Evolutionary conservation across 192 early-diverging fungal species (phyloP), one percentile per base, ranked within the genome.

Genomic region (Nowakowskiella sp.): DNA sequence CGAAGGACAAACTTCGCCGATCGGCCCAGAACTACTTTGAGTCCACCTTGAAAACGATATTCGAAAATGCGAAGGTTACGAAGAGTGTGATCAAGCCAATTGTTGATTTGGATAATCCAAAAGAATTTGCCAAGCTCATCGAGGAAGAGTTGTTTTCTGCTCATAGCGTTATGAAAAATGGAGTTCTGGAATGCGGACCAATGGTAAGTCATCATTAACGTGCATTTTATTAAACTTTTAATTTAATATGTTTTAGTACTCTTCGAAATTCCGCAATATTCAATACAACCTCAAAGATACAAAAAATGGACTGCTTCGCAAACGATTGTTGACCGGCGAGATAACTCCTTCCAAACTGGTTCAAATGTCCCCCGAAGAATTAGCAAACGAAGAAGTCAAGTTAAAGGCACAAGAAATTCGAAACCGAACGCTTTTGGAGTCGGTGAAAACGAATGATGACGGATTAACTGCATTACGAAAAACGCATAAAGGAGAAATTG

Each of bases 371-470:
- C 46, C 66, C 10, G 49, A 62, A 24, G 69, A 68, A 3, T 43
- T 75, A 5, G 68, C 55, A 0, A 89, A 86, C 52, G 85, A 86
- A 1, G 80, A 79, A 47, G 60, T 87, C 6, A 70, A 80, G 53
- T 71, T 67, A 2, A 74, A 30, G 16, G 51, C 55, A 28, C 32
- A 57, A 22, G 61, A 31, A 2, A 13, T 51, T 52, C 23, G 33
- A 43, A 19, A 30, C 27, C 8, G 51, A 61, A 13, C 57, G 13
- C 19, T 19, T 39, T 39, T 39, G 36, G n/a, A n/a, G n/a, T n/a
- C n/a, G n/a, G n/a, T n/a, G n/a, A n/a, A n/a, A n/a, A n/a, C n/a
- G n/a, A n/a, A n/a, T n/a, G n/a, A n/a, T n/a, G n/a, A n/a, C n/a
- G n/a, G n/a, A n/a, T n/a, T n/a, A n/a, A n/a, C n/a, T n/a, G n/a